These are phyloP conservation scores for Solanum chiquidenum DNA, from an alignment of 257 asterid species.

Conservation along the genomic window DNA sequence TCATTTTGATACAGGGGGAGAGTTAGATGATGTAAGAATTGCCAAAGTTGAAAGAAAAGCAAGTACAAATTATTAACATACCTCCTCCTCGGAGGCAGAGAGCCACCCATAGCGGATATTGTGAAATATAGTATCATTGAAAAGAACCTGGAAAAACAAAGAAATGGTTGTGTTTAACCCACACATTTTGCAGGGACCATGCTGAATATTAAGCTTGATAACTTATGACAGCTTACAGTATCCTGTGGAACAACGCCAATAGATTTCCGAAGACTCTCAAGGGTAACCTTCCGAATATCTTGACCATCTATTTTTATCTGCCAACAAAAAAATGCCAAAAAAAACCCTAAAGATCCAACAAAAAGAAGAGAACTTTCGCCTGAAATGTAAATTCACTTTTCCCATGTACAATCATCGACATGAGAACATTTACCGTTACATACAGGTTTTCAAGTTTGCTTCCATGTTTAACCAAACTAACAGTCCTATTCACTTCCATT, in stretches of 20 bases:
- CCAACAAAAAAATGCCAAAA: neutral
- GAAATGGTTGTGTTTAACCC: neutral
- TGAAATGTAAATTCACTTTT: neutral
- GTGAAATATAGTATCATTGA: conserved; percentile 93
- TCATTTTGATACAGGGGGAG: conserved; percentile 1
- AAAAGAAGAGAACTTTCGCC: neutral
- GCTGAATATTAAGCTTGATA: neutral
- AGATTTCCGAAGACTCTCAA: conserved; percentile 88
- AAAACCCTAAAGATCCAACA: neutral
- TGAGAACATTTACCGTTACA: neutral
- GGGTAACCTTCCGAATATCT: conserved; percentile 72
- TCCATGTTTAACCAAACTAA: neutral
- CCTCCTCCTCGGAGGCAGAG: conserved; percentile 91
- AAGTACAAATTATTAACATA: conserved; percentile 3
- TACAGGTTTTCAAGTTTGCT: neutral
- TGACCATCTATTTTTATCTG: conserved; percentile 92
- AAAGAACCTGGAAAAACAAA: conserved; percentile 60
- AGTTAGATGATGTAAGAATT: neutral
- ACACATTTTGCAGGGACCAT: neutral
- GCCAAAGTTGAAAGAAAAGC: neutral
- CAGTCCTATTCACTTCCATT: neutral
- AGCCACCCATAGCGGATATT: conserved; percentile 90
- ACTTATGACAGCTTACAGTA: conserved; percentile 58
- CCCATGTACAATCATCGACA: neutral
- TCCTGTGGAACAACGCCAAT: conserved; percentile 98